Conservation (phyloP, 108 stramenopile genomes). For the Mediolabrus comicus region DNA sequence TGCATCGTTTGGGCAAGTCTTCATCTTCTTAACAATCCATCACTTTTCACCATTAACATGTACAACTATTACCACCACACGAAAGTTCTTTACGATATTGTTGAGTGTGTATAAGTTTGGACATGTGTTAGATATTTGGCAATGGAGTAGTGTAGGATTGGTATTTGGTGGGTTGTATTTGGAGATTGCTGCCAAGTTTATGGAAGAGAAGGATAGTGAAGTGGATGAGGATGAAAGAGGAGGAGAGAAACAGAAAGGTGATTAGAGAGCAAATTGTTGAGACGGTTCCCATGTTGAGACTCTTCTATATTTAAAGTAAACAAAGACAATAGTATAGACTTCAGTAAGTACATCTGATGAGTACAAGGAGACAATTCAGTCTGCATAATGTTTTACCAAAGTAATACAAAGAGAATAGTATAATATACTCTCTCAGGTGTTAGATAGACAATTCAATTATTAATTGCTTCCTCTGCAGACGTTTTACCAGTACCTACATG, state of each 20-base stretch:
- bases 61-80: constrained; percentile 96
- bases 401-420: too few relatives aligned
- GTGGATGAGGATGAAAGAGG: background rate
- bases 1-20: constrained; percentile 90
- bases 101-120: constrained; percentile 89
- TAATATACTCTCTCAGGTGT: too few relatives aligned
- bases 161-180: constrained; percentile 85
- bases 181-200: constrained; percentile 58
- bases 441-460: too few relatives aligned
- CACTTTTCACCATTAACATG: constrained; percentile 85
- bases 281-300: too few relatives aligned
- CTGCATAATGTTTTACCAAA: too few relatives aligned
- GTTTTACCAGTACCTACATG: too few relatives aligned
- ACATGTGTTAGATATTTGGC: constrained; percentile 70
- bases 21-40: constrained; percentile 92
- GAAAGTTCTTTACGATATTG: constrained; percentile 95
- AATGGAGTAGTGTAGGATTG: constrained; percentile 78
- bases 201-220: background rate
- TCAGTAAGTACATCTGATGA: too few relatives aligned
- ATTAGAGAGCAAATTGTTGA: background rate
- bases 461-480: too few relatives aligned
- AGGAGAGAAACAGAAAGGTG: background rate
- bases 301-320: too few relatives aligned
- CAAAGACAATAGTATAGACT: too few relatives aligned
- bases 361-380: too few relatives aligned